Conservation (phyloP, 2,329 filamentous ascomycete species). For the Cladorrhinum sp. region DNA sequence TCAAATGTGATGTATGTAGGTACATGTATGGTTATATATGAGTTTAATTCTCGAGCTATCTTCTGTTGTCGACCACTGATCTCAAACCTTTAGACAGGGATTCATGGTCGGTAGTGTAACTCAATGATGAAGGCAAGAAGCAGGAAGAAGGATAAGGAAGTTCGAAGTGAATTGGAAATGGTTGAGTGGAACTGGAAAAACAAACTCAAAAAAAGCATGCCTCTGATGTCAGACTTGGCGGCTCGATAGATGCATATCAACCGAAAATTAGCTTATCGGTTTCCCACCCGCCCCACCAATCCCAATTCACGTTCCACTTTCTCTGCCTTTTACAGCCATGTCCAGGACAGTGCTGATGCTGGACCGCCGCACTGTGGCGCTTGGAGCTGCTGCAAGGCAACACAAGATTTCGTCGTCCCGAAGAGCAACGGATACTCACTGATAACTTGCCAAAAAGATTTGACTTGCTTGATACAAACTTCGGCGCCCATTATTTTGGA, state of each 20-base stretch:
- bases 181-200: too few relatives aligned
- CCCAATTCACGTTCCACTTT: background rate
- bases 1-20: too few relatives aligned
- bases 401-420: conserved; percentile 5
- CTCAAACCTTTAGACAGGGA: too few relatives aligned
- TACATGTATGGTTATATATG: background rate
- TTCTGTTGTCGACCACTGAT: too few relatives aligned
- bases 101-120: too few relatives aligned
- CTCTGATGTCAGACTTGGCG: background rate
- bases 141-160: too few relatives aligned
- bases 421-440: background rate
- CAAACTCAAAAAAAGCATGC: too few relatives aligned
- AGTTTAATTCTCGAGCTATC: background rate
- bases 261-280: background rate
- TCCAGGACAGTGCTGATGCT: background rate
- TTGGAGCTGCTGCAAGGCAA: conserved; percentile 1
- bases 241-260: background rate
- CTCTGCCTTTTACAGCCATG: background rate
- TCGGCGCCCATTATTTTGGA: background rate
- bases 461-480: background rate
- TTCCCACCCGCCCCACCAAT: background rate
- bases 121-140: too few relatives aligned
- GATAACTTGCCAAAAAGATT: background rate
- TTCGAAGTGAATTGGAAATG: too few relatives aligned
- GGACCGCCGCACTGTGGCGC: background rate